These are phyloP conservation scores for Apophysomyces trapeziformis DNA, from an alignment of 371 early-diverging fungal species.

Conservation along the genomic window DNA sequence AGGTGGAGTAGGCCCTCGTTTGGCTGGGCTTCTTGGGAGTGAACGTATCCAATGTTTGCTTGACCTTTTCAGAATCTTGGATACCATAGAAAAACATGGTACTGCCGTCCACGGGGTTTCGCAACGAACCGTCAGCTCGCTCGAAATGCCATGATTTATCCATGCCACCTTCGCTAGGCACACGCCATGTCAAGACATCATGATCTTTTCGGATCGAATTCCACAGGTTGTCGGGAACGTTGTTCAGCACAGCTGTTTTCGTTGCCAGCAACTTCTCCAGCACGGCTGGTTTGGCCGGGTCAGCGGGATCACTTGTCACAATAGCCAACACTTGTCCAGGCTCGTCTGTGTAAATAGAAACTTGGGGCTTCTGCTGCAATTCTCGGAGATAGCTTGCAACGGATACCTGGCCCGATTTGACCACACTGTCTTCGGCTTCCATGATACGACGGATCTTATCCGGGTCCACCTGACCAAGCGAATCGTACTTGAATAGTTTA, in stretches of 20 bases:
- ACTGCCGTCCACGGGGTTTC: slow-evolving; percentile 59
- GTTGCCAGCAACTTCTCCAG: slow-evolving; percentile 51
- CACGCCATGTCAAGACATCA: slow-evolving; percentile 49
- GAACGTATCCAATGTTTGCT: slow-evolving; percentile 47
- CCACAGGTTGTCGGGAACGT: slow-evolving; percentile 92
- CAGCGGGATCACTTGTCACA: slow-evolving; percentile 57
- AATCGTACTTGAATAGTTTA: no score
- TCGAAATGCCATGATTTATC: slow-evolving; percentile 89
- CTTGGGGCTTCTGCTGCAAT: slow-evolving; percentile 58
- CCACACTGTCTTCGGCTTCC: slow-evolving; percentile 72
- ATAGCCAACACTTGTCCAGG: slow-evolving; percentile 89
- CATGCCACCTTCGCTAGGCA: slow-evolving; percentile 52
- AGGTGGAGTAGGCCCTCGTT: slow-evolving; percentile 41
- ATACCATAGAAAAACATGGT: slow-evolving; percentile 94
- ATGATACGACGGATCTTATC: no score
- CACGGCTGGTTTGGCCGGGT: slow-evolving; percentile 53
- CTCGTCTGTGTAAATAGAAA: slow-evolving; percentile 82
- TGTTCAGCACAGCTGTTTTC: slow-evolving; percentile 78
- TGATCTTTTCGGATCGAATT: slow-evolving; percentile 75
- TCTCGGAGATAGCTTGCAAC: slow-evolving; percentile 78
- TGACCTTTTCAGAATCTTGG: slow-evolving; percentile 73
- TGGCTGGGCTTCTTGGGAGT: slow-evolving; percentile 25
- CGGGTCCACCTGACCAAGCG: no score
- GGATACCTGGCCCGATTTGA: slow-evolving; percentile 67
- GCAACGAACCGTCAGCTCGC: slow-evolving; percentile 87